Evolutionary conservation across 306 rosid genomes (phyloP), one percentile per base, ranked within the genome.

Genomic region (Coriaria nepalensis): DNA sequence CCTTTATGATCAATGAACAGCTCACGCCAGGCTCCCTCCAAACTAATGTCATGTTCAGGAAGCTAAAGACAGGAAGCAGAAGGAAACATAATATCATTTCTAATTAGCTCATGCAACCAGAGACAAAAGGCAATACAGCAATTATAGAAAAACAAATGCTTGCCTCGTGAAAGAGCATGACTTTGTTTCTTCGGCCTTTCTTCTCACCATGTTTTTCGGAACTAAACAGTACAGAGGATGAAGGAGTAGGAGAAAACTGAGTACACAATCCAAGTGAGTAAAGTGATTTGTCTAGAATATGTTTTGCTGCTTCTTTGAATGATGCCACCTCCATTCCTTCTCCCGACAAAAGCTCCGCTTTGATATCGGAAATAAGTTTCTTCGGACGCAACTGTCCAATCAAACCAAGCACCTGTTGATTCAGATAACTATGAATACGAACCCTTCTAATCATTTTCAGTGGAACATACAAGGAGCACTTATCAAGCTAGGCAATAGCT

Each of bases 11-110:
- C 93, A 68, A 83, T 37, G 62, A 78, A 88, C 66, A 83, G 66
- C 67, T 83, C 93, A 39, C 86, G 95, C 95, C 90, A 88, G 52
- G 95, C 95, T 49, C 93, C 83, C 68, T 88, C 97, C 46, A 83
- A 42, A 4, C 73, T 64, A 56, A 88, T 52, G 70, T 88, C 97
- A 57, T 88, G 97, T 52, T 72, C 29, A 39, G 72, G 78, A 63
- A 83, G 78, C 96, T 88, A 84, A 66, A 74, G 37, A 42, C 33
- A 71, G 20, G 14, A 7, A 45, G 6, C 9, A 45, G 12, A 45
- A 29, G 20, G 33, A 20, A 20, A 20, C 29, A 20, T 20, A 20
- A 20, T 20, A 20, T 20, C 29, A 20, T 20, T 20, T 3, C 29
- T 20, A 20, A 1, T 20, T 20, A 20, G 29, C 2, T 20, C 29